phyloP scores from a whole-genome alignment of 1,284 basidiomycete species.

The Farysia itapuensis region DNA sequence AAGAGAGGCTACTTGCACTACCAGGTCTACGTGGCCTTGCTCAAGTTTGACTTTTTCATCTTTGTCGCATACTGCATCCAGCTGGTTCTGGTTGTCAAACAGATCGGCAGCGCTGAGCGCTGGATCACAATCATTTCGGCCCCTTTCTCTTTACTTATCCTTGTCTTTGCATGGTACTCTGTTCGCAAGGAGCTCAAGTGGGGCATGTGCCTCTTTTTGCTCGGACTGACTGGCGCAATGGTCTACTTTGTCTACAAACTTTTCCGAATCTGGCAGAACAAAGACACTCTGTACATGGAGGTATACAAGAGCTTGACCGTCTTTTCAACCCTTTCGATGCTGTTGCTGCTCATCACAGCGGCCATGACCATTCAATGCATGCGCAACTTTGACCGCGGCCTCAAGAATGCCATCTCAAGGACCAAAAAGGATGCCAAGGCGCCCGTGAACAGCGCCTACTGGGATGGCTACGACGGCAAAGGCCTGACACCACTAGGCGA shows the following conservation, averaged over 20 bases:
- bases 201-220: slow-evolving; percentile 40
- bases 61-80: slow-evolving; percentile 52
- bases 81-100: slow-evolving; percentile 47
- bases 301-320: slow-evolving; percentile 53
- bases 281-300: slow-evolving; percentile 35
- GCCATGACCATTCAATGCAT: slow-evolving; percentile 43
- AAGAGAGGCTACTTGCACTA: slow-evolving; percentile 44
- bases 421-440: slow-evolving; percentile 19
- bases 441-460: slow-evolving; percentile 12
- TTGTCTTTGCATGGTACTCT: slow-evolving; percentile 47
- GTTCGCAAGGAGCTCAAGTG: slow-evolving; percentile 42
- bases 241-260: slow-evolving; percentile 52
- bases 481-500: slow-evolving; percentile 26
- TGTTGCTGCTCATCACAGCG: slow-evolving; percentile 38
- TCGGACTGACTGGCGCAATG: slow-evolving; percentile 39
- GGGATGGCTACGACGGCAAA: slow-evolving; percentile 38
- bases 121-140: slow-evolving; percentile 48
- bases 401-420: slow-evolving; percentile 40
- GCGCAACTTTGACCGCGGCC: slow-evolving; percentile 48
- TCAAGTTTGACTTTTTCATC: slow-evolving; percentile 54
- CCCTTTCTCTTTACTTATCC: slow-evolving; percentile 40
- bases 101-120: slow-evolving; percentile 38
- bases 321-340: slow-evolving; percentile 46
- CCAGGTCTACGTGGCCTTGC: slow-evolving; percentile 46
- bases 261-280: slow-evolving; percentile 45